These are phyloP conservation scores for Mycena leptocephala DNA, from an alignment of 768 basidiomycete species.

Conservation along the genomic window DNA sequence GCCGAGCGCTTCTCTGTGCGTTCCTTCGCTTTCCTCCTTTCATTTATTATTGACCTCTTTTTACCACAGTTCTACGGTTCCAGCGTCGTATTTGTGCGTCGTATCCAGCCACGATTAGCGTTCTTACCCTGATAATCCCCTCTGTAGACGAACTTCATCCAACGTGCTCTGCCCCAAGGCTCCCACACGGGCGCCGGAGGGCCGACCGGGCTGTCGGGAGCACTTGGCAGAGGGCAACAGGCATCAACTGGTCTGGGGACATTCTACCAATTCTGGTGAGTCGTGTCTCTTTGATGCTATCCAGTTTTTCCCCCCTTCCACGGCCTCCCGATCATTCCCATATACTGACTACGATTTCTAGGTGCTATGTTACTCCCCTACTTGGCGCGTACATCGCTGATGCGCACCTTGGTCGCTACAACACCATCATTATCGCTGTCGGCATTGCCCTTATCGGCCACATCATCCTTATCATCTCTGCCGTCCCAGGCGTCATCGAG, in stretches of 20 bases:
- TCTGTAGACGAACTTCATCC: conserved; percentile 78
- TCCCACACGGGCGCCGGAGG: conserved; percentile 79
- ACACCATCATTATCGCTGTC: conserved; percentile 77
- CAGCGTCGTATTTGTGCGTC: conserved; percentile 29
- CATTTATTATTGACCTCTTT: not conserved
- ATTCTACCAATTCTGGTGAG: conserved; percentile 80
- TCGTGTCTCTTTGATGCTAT: not conserved
- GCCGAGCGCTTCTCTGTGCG: conserved; percentile 83
- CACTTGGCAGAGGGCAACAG: conserved; percentile 77
- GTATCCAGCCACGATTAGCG: not conserved
- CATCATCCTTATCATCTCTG: conserved; percentile 76
- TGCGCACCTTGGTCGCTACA: conserved; percentile 81
- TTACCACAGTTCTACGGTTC: conserved; percentile 28
- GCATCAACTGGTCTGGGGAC: conserved; percentile 82
- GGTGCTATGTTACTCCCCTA: conserved; percentile 79
- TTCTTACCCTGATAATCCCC: conserved; percentile 41
- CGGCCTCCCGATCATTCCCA: too few species aligned
- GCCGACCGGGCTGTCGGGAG: conserved; percentile 72
- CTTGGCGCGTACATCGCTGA: conserved; percentile 84
- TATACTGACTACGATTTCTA: conserved; percentile 49
- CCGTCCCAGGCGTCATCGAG: conserved; percentile 78
- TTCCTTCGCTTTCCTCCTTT: not conserved
- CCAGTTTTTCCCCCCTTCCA: not conserved
- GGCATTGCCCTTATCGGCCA: conserved; percentile 76
- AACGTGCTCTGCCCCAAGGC: conserved; percentile 75